These are phyloP conservation scores for Volvox africanus DNA, from an alignment of 139 green algal species.

Conservation along the genomic window DNA sequence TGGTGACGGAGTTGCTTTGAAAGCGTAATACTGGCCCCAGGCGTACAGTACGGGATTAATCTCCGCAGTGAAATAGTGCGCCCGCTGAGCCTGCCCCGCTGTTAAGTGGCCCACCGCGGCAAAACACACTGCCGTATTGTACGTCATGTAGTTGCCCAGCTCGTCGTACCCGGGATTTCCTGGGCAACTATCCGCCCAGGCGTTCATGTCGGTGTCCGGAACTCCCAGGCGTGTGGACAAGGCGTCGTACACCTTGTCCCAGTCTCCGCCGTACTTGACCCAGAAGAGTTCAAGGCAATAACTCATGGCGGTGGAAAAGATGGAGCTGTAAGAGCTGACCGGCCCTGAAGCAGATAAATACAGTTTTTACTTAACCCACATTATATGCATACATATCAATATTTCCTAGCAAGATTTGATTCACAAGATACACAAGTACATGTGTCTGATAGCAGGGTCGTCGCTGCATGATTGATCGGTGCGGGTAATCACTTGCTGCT, in stretches of 20 bases:
- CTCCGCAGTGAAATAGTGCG: too few species aligned
- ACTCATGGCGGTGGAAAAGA: not conserved
- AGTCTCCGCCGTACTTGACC: not conserved
- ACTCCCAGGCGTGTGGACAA: not conserved
- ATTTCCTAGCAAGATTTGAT: too few species aligned
- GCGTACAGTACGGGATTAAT: too few species aligned
- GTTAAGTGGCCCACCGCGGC: not conserved
- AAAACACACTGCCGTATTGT: constrained; percentile 1
- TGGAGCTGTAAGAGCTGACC: not conserved
- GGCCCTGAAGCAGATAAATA: not conserved
- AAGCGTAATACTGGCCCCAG: too few species aligned
- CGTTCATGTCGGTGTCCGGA: not conserved
- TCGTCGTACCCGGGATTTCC: constrained; percentile 17
- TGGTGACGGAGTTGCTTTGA: too few species aligned
- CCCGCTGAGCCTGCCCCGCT: too few species aligned
- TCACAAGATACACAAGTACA: too few species aligned
- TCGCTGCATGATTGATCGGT: too few species aligned
- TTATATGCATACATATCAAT: too few species aligned
- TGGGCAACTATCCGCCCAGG: constrained; percentile 12
- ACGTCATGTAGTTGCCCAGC: constrained; percentile 44
- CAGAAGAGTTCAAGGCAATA: constrained; percentile 37
- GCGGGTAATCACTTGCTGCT: too few species aligned
- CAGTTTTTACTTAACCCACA: not conserved
- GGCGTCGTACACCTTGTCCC: not conserved
- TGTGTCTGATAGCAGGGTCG: too few species aligned